These are phyloP conservation scores for Gossypium lobatum DNA, from an alignment of 441 rosid species.

Conservation along the genomic window DNA sequence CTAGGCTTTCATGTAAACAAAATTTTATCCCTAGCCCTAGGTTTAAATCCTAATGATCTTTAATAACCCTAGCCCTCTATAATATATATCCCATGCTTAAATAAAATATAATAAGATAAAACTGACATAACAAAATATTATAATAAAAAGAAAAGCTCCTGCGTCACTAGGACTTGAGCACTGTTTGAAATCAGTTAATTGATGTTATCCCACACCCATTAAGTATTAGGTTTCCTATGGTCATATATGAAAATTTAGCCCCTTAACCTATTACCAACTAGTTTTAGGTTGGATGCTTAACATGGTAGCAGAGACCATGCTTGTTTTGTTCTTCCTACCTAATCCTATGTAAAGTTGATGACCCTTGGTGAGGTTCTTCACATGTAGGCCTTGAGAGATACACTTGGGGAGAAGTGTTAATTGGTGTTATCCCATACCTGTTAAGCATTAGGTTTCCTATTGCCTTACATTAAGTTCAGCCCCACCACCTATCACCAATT, in stretches of 20 bases:
- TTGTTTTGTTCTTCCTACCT: background rate
- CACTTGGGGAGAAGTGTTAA: background rate
- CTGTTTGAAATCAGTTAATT: background rate
- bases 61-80: background rate
- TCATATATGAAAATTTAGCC: background rate
- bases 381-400: background rate
- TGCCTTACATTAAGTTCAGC: background rate
- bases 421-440: background rate
- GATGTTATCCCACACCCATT: background rate
- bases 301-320: background rate
- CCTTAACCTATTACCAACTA: background rate
- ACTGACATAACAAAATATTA: background rate
- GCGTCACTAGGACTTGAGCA: background rate
- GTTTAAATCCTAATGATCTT: background rate
- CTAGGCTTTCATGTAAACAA: background rate
- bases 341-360: background rate
- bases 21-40: background rate
- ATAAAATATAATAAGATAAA: background rate
- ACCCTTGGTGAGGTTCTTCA: background rate
- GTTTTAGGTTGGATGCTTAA: background rate
- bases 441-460: background rate
- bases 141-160: background rate
- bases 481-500: background rate
- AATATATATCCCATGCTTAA: background rate
- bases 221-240: background rate